phyloP scores from a whole-genome alignment of 73 alveolate species.

The Tetrahymena thermophila region DNA sequence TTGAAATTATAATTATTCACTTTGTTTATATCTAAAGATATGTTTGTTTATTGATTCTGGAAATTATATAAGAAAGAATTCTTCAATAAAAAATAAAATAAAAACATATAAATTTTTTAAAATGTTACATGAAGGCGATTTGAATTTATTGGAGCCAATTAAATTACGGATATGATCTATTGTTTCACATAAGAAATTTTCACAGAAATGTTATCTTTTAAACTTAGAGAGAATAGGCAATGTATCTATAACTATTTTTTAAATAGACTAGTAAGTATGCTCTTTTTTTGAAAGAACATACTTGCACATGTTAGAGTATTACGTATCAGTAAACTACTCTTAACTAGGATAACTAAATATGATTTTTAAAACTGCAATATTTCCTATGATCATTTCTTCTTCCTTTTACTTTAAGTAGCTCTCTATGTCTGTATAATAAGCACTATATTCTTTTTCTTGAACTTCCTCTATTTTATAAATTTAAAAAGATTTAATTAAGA shows the following conservation, averaged over 20 bases:
- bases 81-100: background rate
- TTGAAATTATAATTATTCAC: too few species aligned
- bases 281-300: constrained; percentile 34
- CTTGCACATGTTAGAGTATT: background rate
- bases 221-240: constrained; percentile 35
- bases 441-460: background rate
- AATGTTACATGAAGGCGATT: background rate
- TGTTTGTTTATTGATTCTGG: too few species aligned
- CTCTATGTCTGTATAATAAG: background rate
- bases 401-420: background rate
- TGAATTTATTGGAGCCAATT: background rate
- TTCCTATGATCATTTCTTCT: constrained; percentile 30
- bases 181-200: background rate
- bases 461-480: background rate
- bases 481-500: background rate
- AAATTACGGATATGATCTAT: background rate
- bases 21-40: too few species aligned
- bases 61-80: too few species aligned
- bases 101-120: background rate
- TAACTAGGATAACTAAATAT: constrained; percentile 16
- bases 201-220: background rate
- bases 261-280: constrained; percentile 8
- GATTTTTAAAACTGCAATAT: constrained; percentile 22
- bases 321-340: constrained; percentile 2
- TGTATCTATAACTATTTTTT: constrained; percentile 19